Evolutionary conservation across 306 rosid species (phyloP), one percentile per base, ranked within the genome.

Genomic region (Prunus dulcis): DNA sequence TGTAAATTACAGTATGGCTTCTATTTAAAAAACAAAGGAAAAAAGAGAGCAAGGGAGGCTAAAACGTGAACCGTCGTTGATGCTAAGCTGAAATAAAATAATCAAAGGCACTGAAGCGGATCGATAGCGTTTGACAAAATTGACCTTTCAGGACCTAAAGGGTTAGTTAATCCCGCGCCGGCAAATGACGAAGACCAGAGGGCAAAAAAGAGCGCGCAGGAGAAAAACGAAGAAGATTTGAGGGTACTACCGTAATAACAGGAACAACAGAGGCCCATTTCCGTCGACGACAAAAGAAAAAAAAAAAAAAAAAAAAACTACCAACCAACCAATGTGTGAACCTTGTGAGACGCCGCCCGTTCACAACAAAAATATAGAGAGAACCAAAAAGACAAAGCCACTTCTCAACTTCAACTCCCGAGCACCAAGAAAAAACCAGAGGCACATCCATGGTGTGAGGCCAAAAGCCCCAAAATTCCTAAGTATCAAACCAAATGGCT

Each of bases 401-500:
- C 50, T 25, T 62, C 27, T 57, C 60, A 62, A 17, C 64, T 20
- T 32, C 53, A 32, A 41, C 30, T 52, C 67, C 41, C 69, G 52
- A 58, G 51, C 72, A 1, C 69, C 20, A 12, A 28, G n/a, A 56
- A 64, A 72, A 61, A 74, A 17, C 12, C 22, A 27, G 20, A 69
- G 55, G 53, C 6, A 15, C 53, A 13, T n/a, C 51, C 20, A 41
- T 55, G 22, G 34, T 49, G 22, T 63, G 23, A 52, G 58, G 17
- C 11, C 7, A 43, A 5, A 47, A 22, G 20, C 43, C 4, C 17
- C 5, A 32, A 27, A 43, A 1, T 38, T 25, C 18, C 0, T 34
- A 14, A 43, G 8, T 19, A 2, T 19, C 41, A 0, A 9, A 6
- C 20, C 53, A 22, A 2, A 93, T 95, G 99, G 91, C 99, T 43